Evolutionary conservation across 345 rosid species (phyloP), one percentile per base, ranked within the genome.

Genomic region (Aquilaria yunnanensis): DNA sequence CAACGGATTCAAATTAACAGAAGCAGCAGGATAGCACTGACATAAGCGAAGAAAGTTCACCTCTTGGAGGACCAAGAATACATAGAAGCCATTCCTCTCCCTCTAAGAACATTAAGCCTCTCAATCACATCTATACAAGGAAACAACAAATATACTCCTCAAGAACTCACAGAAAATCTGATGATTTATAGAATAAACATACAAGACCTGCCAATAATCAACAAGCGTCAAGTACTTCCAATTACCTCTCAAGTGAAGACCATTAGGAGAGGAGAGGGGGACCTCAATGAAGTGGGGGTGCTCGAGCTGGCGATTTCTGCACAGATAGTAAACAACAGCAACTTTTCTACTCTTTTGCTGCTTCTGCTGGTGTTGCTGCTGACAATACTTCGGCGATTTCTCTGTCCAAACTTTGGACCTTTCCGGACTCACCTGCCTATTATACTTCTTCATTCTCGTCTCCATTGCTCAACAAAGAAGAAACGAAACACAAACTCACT

Each of bases 261-360:
- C 91, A 10, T 86, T 70, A 0, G 87, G 85, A 2, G 99, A 86
- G 59, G 96, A 76, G 64, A 85, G 63, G 14, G 81, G 81, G 60
- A 94, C 97, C 62, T 90, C 95, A 59, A 94, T 90, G 88, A 94
- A 88, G 66, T 94, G 99, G 68, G 99, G 99, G 68, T 94, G 99
- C 65, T 94, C 99, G n/a, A 94, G 97, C 74, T 86, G 96, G 51
- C 91, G 95, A 63, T 94, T 94, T 67, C 91, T 75, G 68, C 85
- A 88, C 43, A 94, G 81, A 55, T 94, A 94, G 71, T 94, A 94
- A 76, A 94, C 96, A 54, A 94, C 88, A 13, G 89, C 75, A 14
- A 88, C 96, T 72, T 81, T 93, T 67, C 92, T 80, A 16, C 64
- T 76, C 75, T 79, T 81, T 37, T 37, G 43, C 43, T 37, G 43